These are phyloP conservation scores for Trametes meyenii DNA, from an alignment of 768 basidiomycete species.

Conservation along the genomic window DNA sequence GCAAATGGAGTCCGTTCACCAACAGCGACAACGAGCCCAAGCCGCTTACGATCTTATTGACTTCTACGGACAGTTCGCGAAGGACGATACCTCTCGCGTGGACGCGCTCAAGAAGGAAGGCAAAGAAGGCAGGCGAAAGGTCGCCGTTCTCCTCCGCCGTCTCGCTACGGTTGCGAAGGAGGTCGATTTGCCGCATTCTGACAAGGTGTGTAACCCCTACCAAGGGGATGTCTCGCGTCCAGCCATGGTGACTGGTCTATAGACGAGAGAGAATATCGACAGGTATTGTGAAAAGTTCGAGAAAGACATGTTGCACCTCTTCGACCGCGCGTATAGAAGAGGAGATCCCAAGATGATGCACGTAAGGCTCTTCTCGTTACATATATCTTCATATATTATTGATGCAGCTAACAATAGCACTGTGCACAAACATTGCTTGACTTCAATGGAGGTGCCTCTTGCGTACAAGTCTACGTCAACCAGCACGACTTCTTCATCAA, in stretches of 20 bases:
- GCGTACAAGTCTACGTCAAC: slow-evolving; percentile 98
- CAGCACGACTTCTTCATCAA: slow-evolving; percentile 99
- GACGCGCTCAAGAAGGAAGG: slow-evolving; percentile 87
- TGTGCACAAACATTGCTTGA: slow-evolving; percentile 96
- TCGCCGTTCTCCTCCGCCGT: slow-evolving; percentile 84
- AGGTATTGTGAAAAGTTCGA: slow-evolving; percentile 99
- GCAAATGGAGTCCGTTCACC: slow-evolving; percentile 92
- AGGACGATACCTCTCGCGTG: slow-evolving; percentile 72
- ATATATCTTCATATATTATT: slow-evolving; percentile 1
- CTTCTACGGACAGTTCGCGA: slow-evolving; percentile 91
- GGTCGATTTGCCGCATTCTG: slow-evolving; percentile 83
- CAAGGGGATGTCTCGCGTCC: background rate
- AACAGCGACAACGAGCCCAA: slow-evolving; percentile 89
- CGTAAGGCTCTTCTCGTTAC: slow-evolving; percentile 46
- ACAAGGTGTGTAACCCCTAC: slow-evolving; percentile 54
- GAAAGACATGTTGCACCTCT: slow-evolving; percentile 95
- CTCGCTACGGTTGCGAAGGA: slow-evolving; percentile 90
- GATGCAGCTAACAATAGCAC: slow-evolving; percentile 58
- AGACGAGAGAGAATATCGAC: slow-evolving; percentile 92
- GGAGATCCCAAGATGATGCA: slow-evolving; percentile 99
- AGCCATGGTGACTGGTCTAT: background rate
- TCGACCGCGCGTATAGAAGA: slow-evolving; percentile 93
- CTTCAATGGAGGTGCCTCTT: slow-evolving; percentile 96
- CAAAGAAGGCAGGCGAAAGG: slow-evolving; percentile 82
- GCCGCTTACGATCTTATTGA: slow-evolving; percentile 93